These are phyloP conservation scores for Soucietia sequanensis DNA, from an alignment of 805 yeast species.

Conservation along the genomic window DNA sequence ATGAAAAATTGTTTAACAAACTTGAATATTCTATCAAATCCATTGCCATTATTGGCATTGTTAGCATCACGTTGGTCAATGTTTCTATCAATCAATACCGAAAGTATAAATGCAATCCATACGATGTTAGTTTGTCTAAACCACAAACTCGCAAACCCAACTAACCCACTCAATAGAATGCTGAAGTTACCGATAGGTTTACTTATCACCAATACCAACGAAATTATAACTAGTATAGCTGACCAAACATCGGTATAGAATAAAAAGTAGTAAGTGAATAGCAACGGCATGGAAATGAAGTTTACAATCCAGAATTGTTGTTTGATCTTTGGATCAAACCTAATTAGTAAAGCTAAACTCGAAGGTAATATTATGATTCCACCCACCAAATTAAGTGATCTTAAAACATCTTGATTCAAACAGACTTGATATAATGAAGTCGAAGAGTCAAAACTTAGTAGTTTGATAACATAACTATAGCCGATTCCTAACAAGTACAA, in stretches of 20 bases:
- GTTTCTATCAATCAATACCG: slow-evolving; percentile 51
- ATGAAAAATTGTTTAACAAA: slow-evolving; percentile 13
- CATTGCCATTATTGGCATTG: not conserved
- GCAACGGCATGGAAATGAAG: slow-evolving; percentile 58
- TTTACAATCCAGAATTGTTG: slow-evolving; percentile 25
- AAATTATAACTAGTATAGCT: slow-evolving; percentile 59
- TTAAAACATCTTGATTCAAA: slow-evolving; percentile 16
- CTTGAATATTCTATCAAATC: slow-evolving; percentile 6
- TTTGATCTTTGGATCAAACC: slow-evolving; percentile 9
- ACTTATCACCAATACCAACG: slow-evolving; percentile 47
- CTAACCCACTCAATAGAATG: slow-evolving; percentile 41
- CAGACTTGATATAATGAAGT: slow-evolving; percentile 11
- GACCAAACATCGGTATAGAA: slow-evolving; percentile 97
- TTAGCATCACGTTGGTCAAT: slow-evolving; percentile 11
- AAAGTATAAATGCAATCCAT: slow-evolving; percentile 70
- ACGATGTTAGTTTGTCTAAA: slow-evolving; percentile 91
- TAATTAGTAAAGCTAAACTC: slow-evolving; percentile 28
- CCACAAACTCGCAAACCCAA: slow-evolving; percentile 62
- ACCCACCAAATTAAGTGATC: slow-evolving; percentile 63
- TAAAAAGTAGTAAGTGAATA: slow-evolving; percentile 69
- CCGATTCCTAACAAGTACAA: slow-evolving; percentile 53
- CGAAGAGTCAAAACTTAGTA: slow-evolving; percentile 1
- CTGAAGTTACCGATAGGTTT: slow-evolving; percentile 15
- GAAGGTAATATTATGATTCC: slow-evolving; percentile 56
- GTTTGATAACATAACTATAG: slow-evolving; percentile 33